These are phyloP conservation scores for Plasmodium vinckei DNA, from an alignment of 169 alveolate species.

Conservation along the genomic window DNA sequence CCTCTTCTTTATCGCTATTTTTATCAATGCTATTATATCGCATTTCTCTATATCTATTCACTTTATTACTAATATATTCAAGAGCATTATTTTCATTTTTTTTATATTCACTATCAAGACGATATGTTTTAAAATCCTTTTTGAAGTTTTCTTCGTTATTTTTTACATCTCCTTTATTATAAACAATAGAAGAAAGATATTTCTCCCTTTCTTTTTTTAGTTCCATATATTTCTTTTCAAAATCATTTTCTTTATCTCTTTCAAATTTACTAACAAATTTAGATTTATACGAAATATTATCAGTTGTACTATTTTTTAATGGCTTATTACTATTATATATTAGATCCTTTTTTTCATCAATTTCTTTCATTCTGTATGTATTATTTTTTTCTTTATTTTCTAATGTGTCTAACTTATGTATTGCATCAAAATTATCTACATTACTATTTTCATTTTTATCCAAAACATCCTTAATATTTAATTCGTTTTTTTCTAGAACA, in stretches of 20 bases:
- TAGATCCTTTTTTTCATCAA: background rate
- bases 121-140: background rate
- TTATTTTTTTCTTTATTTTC: background rate
- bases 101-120: background rate
- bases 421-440: too few relatives aligned
- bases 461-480: background rate
- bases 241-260: slow-evolving; percentile 18
- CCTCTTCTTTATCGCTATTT: background rate
- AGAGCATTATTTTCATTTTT: background rate
- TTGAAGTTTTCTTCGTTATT: background rate
- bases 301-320: too few relatives aligned
- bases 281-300: too few relatives aligned
- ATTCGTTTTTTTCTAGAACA: background rate
- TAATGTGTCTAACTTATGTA: background rate
- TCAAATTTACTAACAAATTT: background rate
- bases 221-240: slow-evolving; percentile 23
- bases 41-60: background rate
- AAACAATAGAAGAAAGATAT: background rate
- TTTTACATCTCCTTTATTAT: background rate
- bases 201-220: background rate
- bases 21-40: background rate
- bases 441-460: background rate
- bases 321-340: too few relatives aligned
- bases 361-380: background rate
- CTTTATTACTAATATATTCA: background rate